phyloP scores from a whole-genome alignment of 2,329 filamentous ascomycete species.

The Trichoderma simmonsii region DNA sequence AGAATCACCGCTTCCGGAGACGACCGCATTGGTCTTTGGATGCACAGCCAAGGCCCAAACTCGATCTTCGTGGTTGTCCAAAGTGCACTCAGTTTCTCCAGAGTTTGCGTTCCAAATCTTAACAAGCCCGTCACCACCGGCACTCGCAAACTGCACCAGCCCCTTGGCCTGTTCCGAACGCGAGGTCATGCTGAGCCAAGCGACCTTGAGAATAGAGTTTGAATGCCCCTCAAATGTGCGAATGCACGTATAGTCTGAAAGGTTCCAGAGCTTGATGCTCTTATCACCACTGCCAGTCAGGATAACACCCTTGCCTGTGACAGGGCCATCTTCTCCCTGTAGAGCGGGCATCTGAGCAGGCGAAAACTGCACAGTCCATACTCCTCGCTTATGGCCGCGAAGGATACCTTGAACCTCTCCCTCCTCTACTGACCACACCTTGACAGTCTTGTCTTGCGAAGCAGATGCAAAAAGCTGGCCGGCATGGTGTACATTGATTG shows the following conservation, averaged over 20 bases:
- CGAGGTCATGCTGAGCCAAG: slow-evolving; percentile 67
- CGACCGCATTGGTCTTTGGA: slow-evolving; percentile 65
- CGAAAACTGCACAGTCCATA: slow-evolving; percentile 93
- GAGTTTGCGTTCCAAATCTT: slow-evolving; percentile 92
- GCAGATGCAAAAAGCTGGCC: slow-evolving; percentile 88
- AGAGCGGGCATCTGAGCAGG: slow-evolving; percentile 73
- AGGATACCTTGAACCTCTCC: slow-evolving; percentile 90
- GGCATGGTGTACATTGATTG: slow-evolving; percentile 74
- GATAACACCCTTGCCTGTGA: slow-evolving; percentile 75
- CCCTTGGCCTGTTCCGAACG: slow-evolving; percentile 53
- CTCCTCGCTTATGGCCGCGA: slow-evolving; percentile 86
- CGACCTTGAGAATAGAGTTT: slow-evolving; percentile 89
- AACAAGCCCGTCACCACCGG: slow-evolving; percentile 89
- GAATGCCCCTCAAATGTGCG: slow-evolving; percentile 95
- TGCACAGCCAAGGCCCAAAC: slow-evolving; percentile 86
- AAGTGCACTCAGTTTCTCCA: slow-evolving; percentile 80
- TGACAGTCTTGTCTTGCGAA: slow-evolving; percentile 93
- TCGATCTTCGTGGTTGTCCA: slow-evolving; percentile 95
- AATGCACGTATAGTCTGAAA: slow-evolving; percentile 87
- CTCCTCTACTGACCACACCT: slow-evolving; percentile 90
- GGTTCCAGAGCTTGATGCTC: slow-evolving; percentile 91
- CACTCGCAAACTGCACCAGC: slow-evolving; percentile 73
- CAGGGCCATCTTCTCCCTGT: slow-evolving; percentile 66
- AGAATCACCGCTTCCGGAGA: slow-evolving; percentile 89
- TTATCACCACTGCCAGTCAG: slow-evolving; percentile 94